Base-by-base conservation (phyloP, 352 stramenopile species). In the Phytopythium cucurbitacearum region DNA sequence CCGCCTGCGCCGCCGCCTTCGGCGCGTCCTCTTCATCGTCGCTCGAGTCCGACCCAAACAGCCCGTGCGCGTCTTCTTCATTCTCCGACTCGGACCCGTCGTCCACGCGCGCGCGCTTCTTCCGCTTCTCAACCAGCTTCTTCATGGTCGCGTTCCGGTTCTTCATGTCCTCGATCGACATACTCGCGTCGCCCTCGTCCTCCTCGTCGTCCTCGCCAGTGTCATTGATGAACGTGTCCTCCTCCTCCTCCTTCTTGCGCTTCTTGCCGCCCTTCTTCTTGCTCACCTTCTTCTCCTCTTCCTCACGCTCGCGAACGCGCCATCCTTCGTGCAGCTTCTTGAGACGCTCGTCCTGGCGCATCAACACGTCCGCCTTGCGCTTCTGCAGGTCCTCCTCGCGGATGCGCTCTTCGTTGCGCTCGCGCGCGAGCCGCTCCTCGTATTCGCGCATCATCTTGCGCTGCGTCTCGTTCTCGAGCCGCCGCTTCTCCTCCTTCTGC, bases 111-210 rank as follows among this genome's bases (percentile, higher is more conserved):
- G 76, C 71, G 16, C 77, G 77, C 65, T 94, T 94, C 62, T 86
- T 85, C 43, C 83, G 81, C 67, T 95, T 95, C 46, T 89, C 84
- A 32, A 86, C 72, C 32, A 94, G 62, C 39, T 87, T 90, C 70
- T 91, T 92, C 70, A 92, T 89, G 51, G 83, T 94, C 15, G 69
- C 56, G 47, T 92, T 92, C 49, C 84, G 84, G 69, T 94, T 91
- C 72, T 94, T 92, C 85, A 94, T 94, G 64, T 94, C 84, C 59
- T 91, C 84, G 41, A 94, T 92, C 32, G 81, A 92, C 71, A 94
- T 89, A 47, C 69, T 70, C 33, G 57, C 67, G 44, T 76, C 77
- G 5, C 69, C 81, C 21, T 80, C 68, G 7, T 80, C 72, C 6
- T 92, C 78, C 4, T 87, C 78, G 40, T 77, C 68, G 39, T 89